phyloP scores from a whole-genome alignment of 2,329 filamentous ascomycete species.

The Didymosphaeria variabile region DNA sequence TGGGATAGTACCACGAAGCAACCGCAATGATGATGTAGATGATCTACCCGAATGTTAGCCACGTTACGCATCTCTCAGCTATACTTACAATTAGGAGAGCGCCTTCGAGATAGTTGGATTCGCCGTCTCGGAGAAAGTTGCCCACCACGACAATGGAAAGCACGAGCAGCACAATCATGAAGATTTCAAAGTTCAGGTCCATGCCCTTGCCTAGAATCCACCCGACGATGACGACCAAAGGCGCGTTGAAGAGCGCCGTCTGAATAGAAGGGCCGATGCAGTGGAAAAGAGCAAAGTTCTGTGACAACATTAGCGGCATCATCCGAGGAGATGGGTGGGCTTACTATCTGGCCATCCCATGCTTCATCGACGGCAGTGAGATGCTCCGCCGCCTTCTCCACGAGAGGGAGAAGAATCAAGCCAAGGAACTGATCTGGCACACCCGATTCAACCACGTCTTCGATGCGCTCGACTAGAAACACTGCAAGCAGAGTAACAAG shows the following conservation, averaged over 20 bases:
- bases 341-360: conserved; percentile 75
- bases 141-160: conserved; percentile 87
- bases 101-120: conserved; percentile 91
- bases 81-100: conserved; percentile 70
- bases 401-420: conserved; percentile 80
- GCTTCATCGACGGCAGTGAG: conserved; percentile 85
- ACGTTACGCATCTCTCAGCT: too few relatives aligned
- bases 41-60: conserved; percentile 47
- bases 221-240: conserved; percentile 81
- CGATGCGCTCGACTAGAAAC: conserved; percentile 77
- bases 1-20: conserved; percentile 69
- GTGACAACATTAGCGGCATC: conserved; percentile 13
- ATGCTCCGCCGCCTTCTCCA: conserved; percentile 74
- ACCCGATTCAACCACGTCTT: conserved; percentile 64
- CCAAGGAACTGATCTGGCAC: conserved; percentile 66
- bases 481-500: conserved; percentile 78
- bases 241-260: conserved; percentile 87
- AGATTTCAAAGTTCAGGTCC: conserved; percentile 86
- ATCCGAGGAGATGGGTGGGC: background rate
- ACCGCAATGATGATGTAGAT: conserved; percentile 71
- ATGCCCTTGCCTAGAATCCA: conserved; percentile 78
- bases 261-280: conserved; percentile 88
- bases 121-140: conserved; percentile 85
- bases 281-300: conserved; percentile 83
- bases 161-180: conserved; percentile 83